Evolutionary conservation across 306 rosid genomes (phyloP).

Genomic region (Vigna angularis): DNA sequence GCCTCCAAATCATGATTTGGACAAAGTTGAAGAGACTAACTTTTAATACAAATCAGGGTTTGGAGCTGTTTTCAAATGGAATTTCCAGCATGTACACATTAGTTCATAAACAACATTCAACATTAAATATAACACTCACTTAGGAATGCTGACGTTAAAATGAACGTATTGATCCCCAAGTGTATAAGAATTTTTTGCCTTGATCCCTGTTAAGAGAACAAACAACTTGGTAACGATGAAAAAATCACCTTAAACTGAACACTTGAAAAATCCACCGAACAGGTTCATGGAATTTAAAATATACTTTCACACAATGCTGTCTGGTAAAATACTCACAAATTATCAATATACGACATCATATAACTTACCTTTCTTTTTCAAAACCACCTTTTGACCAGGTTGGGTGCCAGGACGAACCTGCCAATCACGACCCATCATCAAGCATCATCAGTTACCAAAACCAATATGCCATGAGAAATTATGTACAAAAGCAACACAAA

Average conservation of each 20-base stretch:
- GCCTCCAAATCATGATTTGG: background rate
- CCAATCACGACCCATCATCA: conserved; percentile 35
- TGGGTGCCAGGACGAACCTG: conserved; percentile 93
- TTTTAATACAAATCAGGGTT: background rate
- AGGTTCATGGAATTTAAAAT: conserved; percentile 25
- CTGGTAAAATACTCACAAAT: background rate
- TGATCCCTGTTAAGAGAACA: conserved; percentile 65
- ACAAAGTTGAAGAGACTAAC: background rate
- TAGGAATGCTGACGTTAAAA: conserved; percentile 91
- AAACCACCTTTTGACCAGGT: conserved; percentile 89
- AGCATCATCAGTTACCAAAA: conserved; percentile 5
- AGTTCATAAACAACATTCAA: background rate
- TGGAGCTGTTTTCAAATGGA: conserved; percentile 8
- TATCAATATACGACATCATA: conserved; percentile 1
- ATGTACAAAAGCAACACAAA: conserved; percentile 42
- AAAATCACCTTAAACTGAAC: conserved; percentile 7
- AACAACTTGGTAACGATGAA: background rate
- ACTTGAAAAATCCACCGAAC: background rate
- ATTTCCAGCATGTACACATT: background rate
- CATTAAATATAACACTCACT: conserved; percentile 55
- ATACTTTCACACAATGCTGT: conserved; percentile 2
- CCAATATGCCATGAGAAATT: conserved; percentile 21
- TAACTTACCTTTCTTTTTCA: conserved; percentile 82
- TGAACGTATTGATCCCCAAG: conserved; percentile 93
- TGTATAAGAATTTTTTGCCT: conserved; percentile 62